Evolutionary conservation across 108 stramenopile genomes (phyloP).

Genomic region (Heterococcus sp.): DNA sequence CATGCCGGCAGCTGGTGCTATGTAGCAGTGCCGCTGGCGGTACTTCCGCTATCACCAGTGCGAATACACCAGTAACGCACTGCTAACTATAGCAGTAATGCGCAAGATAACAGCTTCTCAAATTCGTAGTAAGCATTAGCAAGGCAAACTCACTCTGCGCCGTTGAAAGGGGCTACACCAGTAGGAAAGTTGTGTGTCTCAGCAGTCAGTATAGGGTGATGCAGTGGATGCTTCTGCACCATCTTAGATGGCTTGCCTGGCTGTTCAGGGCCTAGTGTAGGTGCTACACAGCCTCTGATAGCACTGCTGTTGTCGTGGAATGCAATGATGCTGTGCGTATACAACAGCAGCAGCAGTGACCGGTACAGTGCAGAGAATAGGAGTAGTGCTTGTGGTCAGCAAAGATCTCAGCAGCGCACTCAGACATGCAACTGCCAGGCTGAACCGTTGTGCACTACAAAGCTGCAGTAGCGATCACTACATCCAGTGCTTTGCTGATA

Average conservation of each 20-base stretch:
- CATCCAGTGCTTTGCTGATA: too few species aligned
- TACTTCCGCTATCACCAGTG: too few species aligned
- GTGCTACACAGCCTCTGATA: constrained; percentile 70
- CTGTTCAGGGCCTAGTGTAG: constrained; percentile 9
- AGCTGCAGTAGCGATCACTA: too few species aligned
- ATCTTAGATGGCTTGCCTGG: constrained; percentile 34
- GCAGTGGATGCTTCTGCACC: constrained; percentile 49
- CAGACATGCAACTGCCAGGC: too few species aligned
- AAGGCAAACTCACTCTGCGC: constrained; percentile 70
- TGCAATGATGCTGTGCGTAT: constrained; percentile 87
- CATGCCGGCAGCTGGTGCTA: too few species aligned
- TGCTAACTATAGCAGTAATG: too few species aligned
- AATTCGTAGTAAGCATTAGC: background rate
- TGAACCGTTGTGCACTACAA: too few species aligned
- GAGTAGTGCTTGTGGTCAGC: background rate
- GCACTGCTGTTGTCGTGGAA: constrained; percentile 95
- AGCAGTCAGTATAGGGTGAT: constrained; percentile 94
- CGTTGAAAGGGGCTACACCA: constrained; percentile 96
- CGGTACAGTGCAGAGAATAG: background rate
- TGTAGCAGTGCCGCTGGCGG: too few species aligned
- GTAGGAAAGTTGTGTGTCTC: constrained; percentile 99
- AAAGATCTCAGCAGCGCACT: too few species aligned
- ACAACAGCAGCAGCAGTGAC: background rate
- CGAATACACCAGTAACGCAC: too few species aligned
- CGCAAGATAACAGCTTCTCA: too few species aligned